Evolutionary conservation across 2,329 filamentous ascomycete genomes (phyloP), one percentile per base, ranked within the genome.

Genomic region (Aureobasidium sp.): DNA sequence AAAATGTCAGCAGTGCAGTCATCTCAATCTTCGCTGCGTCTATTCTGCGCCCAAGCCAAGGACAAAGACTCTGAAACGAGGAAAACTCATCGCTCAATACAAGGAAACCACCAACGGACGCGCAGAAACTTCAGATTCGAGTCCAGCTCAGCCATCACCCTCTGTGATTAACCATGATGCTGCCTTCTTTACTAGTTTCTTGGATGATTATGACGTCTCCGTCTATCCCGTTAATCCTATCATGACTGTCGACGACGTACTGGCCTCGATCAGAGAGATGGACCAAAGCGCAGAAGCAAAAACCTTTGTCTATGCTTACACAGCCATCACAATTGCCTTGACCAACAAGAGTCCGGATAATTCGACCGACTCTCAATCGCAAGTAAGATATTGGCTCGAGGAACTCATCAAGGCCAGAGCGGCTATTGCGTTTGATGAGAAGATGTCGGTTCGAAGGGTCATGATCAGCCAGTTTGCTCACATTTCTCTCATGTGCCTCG

Each of bases 391-490:
- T 29, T 61, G 54, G 57, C 69, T 72, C 66, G 69, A 73, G 53
- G 66, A 72, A 61, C 65, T 77, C 64, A 68, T 74, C 68, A 63
- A 72, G 67, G 65, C 71, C 7, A 72, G 74, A 13, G 69, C 73
- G 10, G 74, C 75, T n/a, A 65, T 75, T 1, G 67, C 69, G 13
- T 71, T 72, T 6, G 73, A 75, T n/a, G 72, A 75, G 3, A 71
- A 73, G 1, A 73, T 77, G 11, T 77, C 75, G 0, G 73, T 80
- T 36, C 75, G 77, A 62, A 73, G 77, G 41, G 75, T 79, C 14
- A 77, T 81, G 73, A 79, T 78, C n/a, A 78, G 76, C 42, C 72
- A 82, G 48, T 82, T 81, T 64, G 75, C 82, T 39, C 78, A 82
- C 65, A 82, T 82, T 62, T 79, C 75, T 66, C 73, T 79, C 42